Evolutionary conservation across 1,139 yeast genomes (phyloP), one percentile per base, ranked within the genome.

Genomic region (Scheffersomyces cryptocercus): DNA sequence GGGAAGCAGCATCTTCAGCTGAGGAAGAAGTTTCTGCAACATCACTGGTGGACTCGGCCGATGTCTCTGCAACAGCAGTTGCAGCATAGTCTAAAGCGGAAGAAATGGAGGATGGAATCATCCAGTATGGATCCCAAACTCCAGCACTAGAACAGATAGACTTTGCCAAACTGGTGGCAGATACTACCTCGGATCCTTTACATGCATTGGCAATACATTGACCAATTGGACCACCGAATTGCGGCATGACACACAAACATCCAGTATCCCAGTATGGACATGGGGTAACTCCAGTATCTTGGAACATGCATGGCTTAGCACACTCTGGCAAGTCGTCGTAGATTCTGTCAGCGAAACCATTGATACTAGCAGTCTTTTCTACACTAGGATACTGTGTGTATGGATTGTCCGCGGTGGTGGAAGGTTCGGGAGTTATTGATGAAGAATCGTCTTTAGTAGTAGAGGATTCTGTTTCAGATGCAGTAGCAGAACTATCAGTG

Each of bases 261-360:
- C 79, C 79, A 36, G 78, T 67, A 51, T 73, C 77, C 77, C 77
- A 73, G 62, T 70, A 71, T 37, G 77, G 77, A 55, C 77, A 73
- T 35, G 72, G 73, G n/a, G 71, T 68, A 38, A 54, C 51, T 9
- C 58, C 58, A 29, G 68, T 62, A 40, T 60, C 58, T 44, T 56
- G 46, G 35, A 31, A 31, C 20, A 31, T 8, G 61, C 78, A 73
- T 3, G 52, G 52, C 50, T 64, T 53, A 36, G 78, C 79, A 56
- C 79, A 74, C 3, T 54, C 47, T 13, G 79, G 78, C 34, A 73
- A 59, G 13, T 49, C 47, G 38, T 50, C 58, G 51, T 67, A 62
- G 42, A 74, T 67, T 35, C 71, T 72, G 55, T 74, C 79, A 41
- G 79, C 79, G 47, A 74, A 72, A 3, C 79, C 79, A 49, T 74